phyloP scores from a whole-genome alignment of 345 rosid genomes.

The Euphorbia tirucalli region DNA sequence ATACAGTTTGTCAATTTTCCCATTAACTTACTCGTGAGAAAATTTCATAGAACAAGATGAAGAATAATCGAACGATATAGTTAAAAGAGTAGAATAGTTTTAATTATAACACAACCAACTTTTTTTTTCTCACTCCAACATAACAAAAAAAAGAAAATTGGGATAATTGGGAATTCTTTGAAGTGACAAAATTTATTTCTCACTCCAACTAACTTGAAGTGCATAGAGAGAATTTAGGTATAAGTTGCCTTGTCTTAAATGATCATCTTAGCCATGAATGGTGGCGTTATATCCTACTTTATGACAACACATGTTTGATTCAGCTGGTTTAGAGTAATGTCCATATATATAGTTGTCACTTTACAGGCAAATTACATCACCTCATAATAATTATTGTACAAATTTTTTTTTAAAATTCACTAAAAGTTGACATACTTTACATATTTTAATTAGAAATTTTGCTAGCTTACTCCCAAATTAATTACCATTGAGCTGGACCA shows the following conservation, averaged over 20 bases:
- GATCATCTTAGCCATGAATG: not conserved
- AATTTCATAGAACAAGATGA: no score
- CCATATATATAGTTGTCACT: slow-evolving; percentile 12
- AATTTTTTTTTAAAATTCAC: not conserved
- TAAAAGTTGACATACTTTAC: not conserved
- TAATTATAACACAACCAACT: no score
- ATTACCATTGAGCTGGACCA: not conserved
- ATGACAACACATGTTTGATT: slow-evolving; percentile 13
- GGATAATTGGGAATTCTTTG: not conserved
- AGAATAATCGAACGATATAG: no score
- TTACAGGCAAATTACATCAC: not conserved
- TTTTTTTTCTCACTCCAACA: not conserved
- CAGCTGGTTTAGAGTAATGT: not conserved
- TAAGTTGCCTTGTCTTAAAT: not conserved
- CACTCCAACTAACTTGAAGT: not conserved
- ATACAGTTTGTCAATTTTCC: no score
- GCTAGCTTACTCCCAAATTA: not conserved
- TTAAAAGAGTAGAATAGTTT: no score
- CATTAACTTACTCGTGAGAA: no score
- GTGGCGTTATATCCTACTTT: slow-evolving; percentile 14
- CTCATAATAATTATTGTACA: no score
- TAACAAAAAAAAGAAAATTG: not conserved
- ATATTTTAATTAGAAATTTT: slow-evolving; percentile 10
- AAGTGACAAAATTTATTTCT: no score
- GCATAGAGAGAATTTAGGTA: not conserved